Evolutionary conservation across 495 filamentous ascomycete genomes (phyloP).

Genomic region (Neurospora sp.): DNA sequence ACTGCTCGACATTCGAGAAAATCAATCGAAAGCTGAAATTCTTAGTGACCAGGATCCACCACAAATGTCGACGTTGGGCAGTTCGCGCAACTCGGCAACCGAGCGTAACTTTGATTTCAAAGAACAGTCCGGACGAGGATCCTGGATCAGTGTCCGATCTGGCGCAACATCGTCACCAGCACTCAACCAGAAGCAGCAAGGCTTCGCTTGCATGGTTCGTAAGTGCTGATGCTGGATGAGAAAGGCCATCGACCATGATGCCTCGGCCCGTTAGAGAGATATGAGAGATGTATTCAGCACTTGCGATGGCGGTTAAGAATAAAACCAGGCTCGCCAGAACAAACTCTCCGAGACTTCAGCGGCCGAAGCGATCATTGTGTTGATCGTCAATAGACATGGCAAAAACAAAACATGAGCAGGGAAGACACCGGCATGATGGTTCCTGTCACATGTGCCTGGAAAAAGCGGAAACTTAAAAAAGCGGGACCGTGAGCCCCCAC

Average conservation of each 20-base stretch:
- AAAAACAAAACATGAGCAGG: not conserved
- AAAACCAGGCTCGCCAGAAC: not conserved
- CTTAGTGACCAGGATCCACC: not conserved
- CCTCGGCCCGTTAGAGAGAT: not conserved
- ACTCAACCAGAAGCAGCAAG: not conserved
- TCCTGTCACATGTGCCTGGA: constrained; percentile 1
- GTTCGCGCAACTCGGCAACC: not conserved
- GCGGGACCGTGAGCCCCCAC: not conserved
- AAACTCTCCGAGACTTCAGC: not conserved
- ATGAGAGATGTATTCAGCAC: not conserved
- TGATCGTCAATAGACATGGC: not conserved
- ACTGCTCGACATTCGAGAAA: not conserved
- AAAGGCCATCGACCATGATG: not conserved
- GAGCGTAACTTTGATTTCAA: not conserved
- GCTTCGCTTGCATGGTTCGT: not conserved
- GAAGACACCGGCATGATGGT: not conserved
- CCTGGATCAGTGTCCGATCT: not conserved
- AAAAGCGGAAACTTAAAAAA: not conserved
- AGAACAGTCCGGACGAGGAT: not conserved
- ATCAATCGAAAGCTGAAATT: not conserved
- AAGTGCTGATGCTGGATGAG: not conserved
- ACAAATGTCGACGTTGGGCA: not conserved
- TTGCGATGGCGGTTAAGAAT: not conserved
- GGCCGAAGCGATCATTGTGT: not conserved
- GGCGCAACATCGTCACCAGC: not conserved